Percentiles rank a stretch among this genome's conserved stretches.
Evolutionary conservation across 108 stramenopile species (phyloP).

Genomic region (Parmales sp.): DNA sequence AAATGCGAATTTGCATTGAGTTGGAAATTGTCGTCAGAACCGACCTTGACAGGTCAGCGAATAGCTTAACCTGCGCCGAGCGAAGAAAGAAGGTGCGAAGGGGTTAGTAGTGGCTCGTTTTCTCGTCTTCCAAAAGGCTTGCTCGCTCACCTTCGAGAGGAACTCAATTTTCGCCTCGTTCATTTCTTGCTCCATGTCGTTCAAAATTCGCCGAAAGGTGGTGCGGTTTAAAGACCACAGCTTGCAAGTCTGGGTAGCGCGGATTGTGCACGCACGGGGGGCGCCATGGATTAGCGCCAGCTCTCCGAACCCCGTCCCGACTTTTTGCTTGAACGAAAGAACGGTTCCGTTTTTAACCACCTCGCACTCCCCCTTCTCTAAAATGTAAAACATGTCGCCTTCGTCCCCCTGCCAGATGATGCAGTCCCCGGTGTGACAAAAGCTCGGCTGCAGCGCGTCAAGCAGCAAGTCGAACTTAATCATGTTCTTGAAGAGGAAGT

Average conservation of each 20-base stretch:
- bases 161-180: not conserved
- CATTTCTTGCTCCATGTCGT: slow-evolving; percentile 9
- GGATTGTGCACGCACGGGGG: slow-evolving; percentile 80
- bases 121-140: too few species aligned
- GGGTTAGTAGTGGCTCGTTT: too few species aligned
- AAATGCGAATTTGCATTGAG: not conserved
- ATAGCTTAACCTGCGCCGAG: too few species aligned
- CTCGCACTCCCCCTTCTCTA: slow-evolving; percentile 43
- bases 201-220: slow-evolving; percentile 54
- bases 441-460: not conserved
- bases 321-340: slow-evolving; percentile 16
- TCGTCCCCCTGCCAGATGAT: slow-evolving; percentile 52
- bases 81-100: too few species aligned
- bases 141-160: slow-evolving; percentile 5
- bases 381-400: slow-evolving; percentile 54
- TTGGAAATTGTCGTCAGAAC: not conserved
- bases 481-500: slow-evolving; percentile 4
- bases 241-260: slow-evolving; percentile 45
- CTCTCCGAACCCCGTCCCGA: slow-evolving; percentile 57
- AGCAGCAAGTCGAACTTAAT: not conserved
- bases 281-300: slow-evolving; percentile 70
- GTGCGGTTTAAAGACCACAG: slow-evolving; percentile 71
- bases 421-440: slow-evolving; percentile 15
- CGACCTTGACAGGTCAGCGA: not conserved
- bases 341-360: slow-evolving; percentile 26